phyloP scores from a whole-genome alignment of 192 early-diverging fungal genomes.

The Powellomyces hirtus region DNA sequence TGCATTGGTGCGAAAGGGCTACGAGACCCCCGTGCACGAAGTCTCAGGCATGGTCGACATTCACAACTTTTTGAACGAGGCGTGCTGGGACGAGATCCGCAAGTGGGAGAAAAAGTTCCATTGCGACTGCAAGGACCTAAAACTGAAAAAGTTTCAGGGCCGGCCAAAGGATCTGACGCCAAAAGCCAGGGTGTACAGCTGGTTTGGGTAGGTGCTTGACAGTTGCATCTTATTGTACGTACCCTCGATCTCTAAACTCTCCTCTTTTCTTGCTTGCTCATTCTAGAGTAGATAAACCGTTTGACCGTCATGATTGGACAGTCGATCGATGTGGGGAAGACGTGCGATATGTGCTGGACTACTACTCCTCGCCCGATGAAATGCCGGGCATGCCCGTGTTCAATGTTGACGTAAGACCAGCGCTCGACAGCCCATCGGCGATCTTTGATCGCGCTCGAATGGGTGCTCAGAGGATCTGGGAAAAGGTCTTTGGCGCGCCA shows the following conservation, averaged over 20 bases:
- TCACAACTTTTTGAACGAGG: constrained; percentile 97
- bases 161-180: constrained; percentile 80
- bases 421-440: constrained; percentile 69
- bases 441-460: constrained; percentile 41
- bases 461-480: constrained; percentile 25
- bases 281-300: constrained; percentile 76
- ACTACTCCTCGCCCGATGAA: constrained; percentile 61
- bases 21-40: constrained; percentile 74
- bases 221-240: background rate
- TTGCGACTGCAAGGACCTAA: constrained; percentile 60
- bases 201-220: constrained; percentile 55
- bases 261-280: background rate
- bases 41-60: constrained; percentile 94
- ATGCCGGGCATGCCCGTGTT: constrained; percentile 77
- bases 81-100: constrained; percentile 89
- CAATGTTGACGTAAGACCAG: constrained; percentile 91
- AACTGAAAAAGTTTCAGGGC: constrained; percentile 78
- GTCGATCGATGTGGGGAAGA: constrained; percentile 86
- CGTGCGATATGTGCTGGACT: constrained; percentile 97
- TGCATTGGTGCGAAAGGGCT: constrained; percentile 90
- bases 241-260: background rate
- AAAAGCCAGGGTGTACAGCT: constrained; percentile 64
- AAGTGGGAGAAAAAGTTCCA: constrained; percentile 77
- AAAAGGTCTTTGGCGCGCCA: constrained; percentile 26
- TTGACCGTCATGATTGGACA: constrained; percentile 98